Evolutionary conservation across 2,329 filamentous ascomycete species (phyloP).

Genomic region (Plenodomus biglobosus): DNA sequence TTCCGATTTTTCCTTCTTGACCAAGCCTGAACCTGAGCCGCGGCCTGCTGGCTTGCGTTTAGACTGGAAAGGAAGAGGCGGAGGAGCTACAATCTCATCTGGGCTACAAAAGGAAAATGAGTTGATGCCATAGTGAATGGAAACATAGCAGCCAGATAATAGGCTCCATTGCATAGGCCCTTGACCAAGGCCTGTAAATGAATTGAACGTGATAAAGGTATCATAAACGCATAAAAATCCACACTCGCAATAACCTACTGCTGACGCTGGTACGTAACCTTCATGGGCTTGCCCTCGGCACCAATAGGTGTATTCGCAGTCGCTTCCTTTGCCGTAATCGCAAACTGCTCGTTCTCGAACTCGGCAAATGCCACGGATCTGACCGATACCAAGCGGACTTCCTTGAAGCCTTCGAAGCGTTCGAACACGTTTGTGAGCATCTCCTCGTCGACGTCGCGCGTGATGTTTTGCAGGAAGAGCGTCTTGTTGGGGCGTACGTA

Average conservation of each 20-base stretch:
- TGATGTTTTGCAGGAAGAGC: conserved; percentile 88
- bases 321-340: conserved; percentile 91
- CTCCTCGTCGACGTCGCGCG: conserved; percentile 82
- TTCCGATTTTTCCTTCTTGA: conserved; percentile 6
- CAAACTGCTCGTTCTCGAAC: conserved; percentile 86
- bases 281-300: conserved; percentile 74
- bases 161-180: conserved; percentile 1
- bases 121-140: conserved; percentile 9
- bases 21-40: neutral
- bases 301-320: conserved; percentile 82
- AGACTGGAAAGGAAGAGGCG: no score
- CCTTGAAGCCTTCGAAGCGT: conserved; percentile 89
- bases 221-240: conserved; percentile 28
- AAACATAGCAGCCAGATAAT: conserved; percentile 8
- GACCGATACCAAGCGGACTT: conserved; percentile 85
- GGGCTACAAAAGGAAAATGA: conserved; percentile 7
- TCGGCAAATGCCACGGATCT: conserved; percentile 94
- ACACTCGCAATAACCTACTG: conserved; percentile 58
- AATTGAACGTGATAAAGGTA: conserved; percentile 18
- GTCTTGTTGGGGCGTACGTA: conserved; percentile 98
- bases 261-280: conserved; percentile 95
- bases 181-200: conserved; percentile 3
- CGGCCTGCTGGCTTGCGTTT: neutral
- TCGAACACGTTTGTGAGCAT: conserved; percentile 78
- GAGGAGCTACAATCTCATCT: no score